Conservation (phyloP, 2,329 filamentous ascomycete genomes). For the Apiospora marii region DNA sequence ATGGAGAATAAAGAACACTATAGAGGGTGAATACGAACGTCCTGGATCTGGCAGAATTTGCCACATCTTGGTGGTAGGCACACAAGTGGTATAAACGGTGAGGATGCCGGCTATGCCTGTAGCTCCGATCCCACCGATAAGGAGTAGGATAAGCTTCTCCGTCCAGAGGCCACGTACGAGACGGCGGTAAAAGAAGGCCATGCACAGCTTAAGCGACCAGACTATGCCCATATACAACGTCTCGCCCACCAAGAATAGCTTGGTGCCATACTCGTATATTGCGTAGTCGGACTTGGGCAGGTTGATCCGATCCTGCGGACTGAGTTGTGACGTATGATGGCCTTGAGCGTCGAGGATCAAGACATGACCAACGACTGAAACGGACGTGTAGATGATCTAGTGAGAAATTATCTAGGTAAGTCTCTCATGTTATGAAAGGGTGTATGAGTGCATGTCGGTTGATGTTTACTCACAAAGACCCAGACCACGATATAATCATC, state of each 20-base stretch:
- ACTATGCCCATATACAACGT: conserved; percentile 45
- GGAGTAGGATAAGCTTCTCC: conserved; percentile 44
- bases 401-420: not conserved
- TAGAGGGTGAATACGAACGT: conserved; percentile 35
- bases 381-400: conserved; percentile 24
- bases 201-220: conserved; percentile 51
- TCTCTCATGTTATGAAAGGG: not conserved
- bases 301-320: conserved; percentile 40
- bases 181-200: conserved; percentile 50
- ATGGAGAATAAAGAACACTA: not conserved
- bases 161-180: conserved; percentile 46
- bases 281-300: conserved; percentile 40
- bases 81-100: conserved; percentile 38
- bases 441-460: no score
- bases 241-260: conserved; percentile 47
- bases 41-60: conserved; percentile 48
- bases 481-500: conserved; percentile 46
- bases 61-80: conserved; percentile 46
- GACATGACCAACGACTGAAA: conserved; percentile 25
- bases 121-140: conserved; percentile 41
- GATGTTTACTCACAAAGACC: conserved; percentile 35
- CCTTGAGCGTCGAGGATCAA: conserved; percentile 42
- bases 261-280: conserved; percentile 42
- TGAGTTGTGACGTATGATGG: conserved; percentile 41
- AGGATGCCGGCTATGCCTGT: conserved; percentile 41